These are phyloP conservation scores for Cymbidium sinense DNA, from an alignment of 106 monocot genomes.

Conservation along the genomic window DNA sequence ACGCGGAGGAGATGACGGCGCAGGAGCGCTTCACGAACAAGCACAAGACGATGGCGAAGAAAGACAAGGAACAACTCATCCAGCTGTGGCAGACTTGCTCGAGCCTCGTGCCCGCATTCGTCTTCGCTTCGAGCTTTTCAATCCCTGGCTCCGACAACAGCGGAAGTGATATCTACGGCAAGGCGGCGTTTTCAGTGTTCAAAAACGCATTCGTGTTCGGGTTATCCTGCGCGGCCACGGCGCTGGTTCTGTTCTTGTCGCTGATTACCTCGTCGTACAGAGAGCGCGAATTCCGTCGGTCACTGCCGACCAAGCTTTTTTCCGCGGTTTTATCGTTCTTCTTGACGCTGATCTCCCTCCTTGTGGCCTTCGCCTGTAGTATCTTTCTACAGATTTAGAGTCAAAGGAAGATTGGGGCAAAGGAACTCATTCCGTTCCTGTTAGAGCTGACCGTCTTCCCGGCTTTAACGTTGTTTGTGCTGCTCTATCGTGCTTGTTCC, in stretches of 20 bases:
- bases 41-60: constrained; percentile 19
- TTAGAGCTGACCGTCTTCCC: constrained; percentile 26
- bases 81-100: constrained; percentile 29
- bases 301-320: constrained; percentile 24
- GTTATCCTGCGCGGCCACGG: constrained; percentile 26
- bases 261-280: constrained; percentile 22
- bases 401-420: not conserved
- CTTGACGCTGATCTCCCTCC: constrained; percentile 6
- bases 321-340: constrained; percentile 22
- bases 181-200: constrained; percentile 26
- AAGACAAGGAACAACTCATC: constrained; percentile 6
- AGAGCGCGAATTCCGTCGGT: constrained; percentile 18
- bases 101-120: constrained; percentile 29
- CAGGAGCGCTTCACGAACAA: constrained; percentile 27
- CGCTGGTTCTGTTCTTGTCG: constrained; percentile 33
- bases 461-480: not conserved
- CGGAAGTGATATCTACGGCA: constrained; percentile 13
- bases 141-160: constrained; percentile 7
- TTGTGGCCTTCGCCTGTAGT: constrained; percentile 28
- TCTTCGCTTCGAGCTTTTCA: constrained; percentile 35
- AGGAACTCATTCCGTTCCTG: constrained; percentile 13
- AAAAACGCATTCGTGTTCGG: constrained; percentile 26
- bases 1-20: constrained; percentile 21
- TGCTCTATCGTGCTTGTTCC: constrained; percentile 12
- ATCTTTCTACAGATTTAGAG: constrained; percentile 25